Evolutionary conservation across 176 grass and related monocot species (phyloP).

Genomic region (Cenchrus fungigraminus): DNA sequence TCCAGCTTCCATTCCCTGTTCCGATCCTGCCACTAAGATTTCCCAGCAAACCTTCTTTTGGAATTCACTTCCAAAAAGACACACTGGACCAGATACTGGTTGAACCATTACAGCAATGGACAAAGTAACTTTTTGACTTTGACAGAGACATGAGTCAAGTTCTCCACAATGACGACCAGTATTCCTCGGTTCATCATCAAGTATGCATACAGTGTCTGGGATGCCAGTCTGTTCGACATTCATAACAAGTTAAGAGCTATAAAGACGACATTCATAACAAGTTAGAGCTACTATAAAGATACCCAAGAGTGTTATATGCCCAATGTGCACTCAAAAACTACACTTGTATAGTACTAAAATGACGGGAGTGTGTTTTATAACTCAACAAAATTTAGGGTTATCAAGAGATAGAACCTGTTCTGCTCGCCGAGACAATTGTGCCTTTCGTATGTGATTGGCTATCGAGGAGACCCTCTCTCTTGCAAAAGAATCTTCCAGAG

Average conservation of each 20-base stretch:
- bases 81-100: conserved; percentile 93
- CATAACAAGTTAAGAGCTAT: conserved; percentile 33
- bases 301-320: neutral
- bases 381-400: neutral
- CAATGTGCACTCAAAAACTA: conserved; percentile 16
- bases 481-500: conserved; percentile 92
- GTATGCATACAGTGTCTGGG: conserved; percentile 74
- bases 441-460: conserved; percentile 80
- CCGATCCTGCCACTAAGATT: conserved; percentile 91
- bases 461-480: conserved; percentile 89
- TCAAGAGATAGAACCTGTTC: conserved; percentile 67
- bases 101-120: conserved; percentile 93
- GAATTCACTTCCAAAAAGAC: conserved; percentile 95
- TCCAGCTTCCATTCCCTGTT: conserved; percentile 98
- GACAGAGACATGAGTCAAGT: conserved; percentile 73
- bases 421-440: conserved; percentile 83
- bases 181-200: conserved; percentile 95
- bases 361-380: neutral
- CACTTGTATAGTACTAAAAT: neutral
- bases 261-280: neutral
- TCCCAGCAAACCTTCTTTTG: conserved; percentile 97
- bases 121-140: conserved; percentile 75
- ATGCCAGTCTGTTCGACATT: conserved; percentile 75
- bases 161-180: conserved; percentile 83
- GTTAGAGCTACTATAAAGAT: neutral